These are phyloP conservation scores for Dillenia suffruticosa DNA, from an alignment of 164 flowering plant genomes.

Conservation along the genomic window DNA sequence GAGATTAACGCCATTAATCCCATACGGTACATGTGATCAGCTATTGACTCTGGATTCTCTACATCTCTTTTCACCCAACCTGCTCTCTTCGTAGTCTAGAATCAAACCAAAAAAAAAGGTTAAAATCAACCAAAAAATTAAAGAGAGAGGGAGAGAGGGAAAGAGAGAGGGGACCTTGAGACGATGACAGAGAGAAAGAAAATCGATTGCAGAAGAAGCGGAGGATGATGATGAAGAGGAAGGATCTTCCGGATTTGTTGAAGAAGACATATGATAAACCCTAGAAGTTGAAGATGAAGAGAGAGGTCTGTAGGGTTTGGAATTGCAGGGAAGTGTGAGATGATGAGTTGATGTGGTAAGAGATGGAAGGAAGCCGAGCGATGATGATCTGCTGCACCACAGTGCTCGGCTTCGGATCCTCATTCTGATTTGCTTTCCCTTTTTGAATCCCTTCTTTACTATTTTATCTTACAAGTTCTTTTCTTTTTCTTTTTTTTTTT, in stretches of 20 bases:
- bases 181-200: slow-evolving; percentile 72
- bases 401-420: neutral
- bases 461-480: too few relatives aligned
- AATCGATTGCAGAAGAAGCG: slow-evolving; percentile 70
- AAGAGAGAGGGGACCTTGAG: slow-evolving; percentile 43
- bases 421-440: too few relatives aligned
- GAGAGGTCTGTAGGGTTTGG: neutral
- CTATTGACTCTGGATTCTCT: slow-evolving; percentile 74
- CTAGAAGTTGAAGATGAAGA: slow-evolving; percentile 1
- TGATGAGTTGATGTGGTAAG: slow-evolving; percentile 1
- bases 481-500: too few relatives aligned
- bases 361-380: slow-evolving; percentile 5
- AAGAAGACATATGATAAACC: neutral
- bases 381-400: neutral
- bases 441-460: too few relatives aligned
- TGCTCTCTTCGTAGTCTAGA: slow-evolving; percentile 79
- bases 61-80: slow-evolving; percentile 82
- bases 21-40: slow-evolving; percentile 99
- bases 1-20: slow-evolving; percentile 86
- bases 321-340: too few relatives aligned
- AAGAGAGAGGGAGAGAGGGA: neutral
- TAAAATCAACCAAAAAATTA: neutral
- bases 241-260: slow-evolving; percentile 5
- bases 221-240: slow-evolving; percentile 17
- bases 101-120: neutral